These are phyloP conservation scores for Theobroma cacao DNA, from an alignment of 345 rosid species.

Conservation along the genomic window DNA sequence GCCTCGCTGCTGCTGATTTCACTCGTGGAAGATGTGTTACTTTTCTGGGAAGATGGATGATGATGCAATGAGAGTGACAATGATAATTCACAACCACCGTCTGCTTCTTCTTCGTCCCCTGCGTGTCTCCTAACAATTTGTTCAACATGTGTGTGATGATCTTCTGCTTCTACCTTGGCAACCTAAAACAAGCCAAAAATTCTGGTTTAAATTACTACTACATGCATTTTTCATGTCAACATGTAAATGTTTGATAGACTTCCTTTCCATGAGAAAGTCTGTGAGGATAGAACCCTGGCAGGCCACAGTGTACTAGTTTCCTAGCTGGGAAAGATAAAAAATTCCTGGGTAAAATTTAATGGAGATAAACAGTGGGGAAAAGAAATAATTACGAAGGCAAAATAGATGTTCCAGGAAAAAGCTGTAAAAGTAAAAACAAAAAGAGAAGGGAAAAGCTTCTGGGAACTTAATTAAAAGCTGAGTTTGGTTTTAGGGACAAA, in stretches of 20 bases:
- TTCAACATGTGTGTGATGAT: neutral
- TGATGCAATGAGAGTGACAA: slow-evolving; percentile 47
- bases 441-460: neutral
- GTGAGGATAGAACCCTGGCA: neutral
- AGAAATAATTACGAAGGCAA: neutral
- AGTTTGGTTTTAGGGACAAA: neutral
- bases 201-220: too few relatives aligned
- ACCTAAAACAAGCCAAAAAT: slow-evolving; percentile 22
- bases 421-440: neutral
- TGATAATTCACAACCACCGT: slow-evolving; percentile 38
- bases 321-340: too few relatives aligned
- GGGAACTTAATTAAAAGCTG: neutral
- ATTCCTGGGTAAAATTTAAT: neutral
- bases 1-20: slow-evolving; percentile 68
- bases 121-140: neutral
- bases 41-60: slow-evolving; percentile 39
- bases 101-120: neutral
- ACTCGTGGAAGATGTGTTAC: slow-evolving; percentile 53
- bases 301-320: too few relatives aligned
- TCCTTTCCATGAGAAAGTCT: neutral
- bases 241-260: neutral
- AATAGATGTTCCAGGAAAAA: neutral
- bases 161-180: slow-evolving; percentile 21
- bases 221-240: too few relatives aligned
- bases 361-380: neutral